phyloP scores from a whole-genome alignment of 768 basidiomycete species.

The Collybia sp. region DNA sequence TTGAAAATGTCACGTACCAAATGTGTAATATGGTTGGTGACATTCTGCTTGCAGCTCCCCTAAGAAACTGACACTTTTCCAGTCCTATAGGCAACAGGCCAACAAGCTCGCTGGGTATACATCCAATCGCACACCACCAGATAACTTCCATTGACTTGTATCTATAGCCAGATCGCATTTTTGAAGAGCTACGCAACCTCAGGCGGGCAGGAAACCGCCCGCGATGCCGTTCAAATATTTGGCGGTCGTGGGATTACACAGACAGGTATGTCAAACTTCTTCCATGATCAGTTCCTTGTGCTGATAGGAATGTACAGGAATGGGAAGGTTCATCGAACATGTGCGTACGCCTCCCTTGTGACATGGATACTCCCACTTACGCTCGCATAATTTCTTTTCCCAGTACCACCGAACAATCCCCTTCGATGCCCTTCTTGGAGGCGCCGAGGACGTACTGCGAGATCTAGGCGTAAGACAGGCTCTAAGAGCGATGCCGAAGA shows the following conservation, averaged over 20 bases:
- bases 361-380: too few relatives aligned
- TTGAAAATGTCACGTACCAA: constrained; percentile 87
- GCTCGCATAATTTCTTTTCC: neutral
- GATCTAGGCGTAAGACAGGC: constrained; percentile 69
- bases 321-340: constrained; percentile 76
- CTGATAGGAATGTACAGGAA: constrained; percentile 26
- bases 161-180: constrained; percentile 58
- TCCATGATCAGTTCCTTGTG: neutral
- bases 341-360: constrained; percentile 26
- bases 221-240: constrained; percentile 60
- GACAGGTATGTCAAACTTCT: constrained; percentile 29
- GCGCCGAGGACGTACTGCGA: constrained; percentile 61
- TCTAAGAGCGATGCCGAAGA: constrained; percentile 55
- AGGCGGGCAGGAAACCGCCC: constrained; percentile 61
- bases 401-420: constrained; percentile 64
- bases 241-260: constrained; percentile 85
- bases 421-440: constrained; percentile 71
- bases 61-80: neutral
- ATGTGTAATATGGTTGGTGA: constrained; percentile 69
- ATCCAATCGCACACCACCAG: constrained; percentile 1
- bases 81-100: constrained; percentile 72
- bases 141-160: neutral
- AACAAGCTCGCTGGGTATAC: constrained; percentile 68
- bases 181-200: constrained; percentile 66
- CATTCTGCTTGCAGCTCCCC: neutral